Base-by-base conservation (phyloP, 2,329 filamentous ascomycete genomes). In the Xylariaceae sp. region DNA sequence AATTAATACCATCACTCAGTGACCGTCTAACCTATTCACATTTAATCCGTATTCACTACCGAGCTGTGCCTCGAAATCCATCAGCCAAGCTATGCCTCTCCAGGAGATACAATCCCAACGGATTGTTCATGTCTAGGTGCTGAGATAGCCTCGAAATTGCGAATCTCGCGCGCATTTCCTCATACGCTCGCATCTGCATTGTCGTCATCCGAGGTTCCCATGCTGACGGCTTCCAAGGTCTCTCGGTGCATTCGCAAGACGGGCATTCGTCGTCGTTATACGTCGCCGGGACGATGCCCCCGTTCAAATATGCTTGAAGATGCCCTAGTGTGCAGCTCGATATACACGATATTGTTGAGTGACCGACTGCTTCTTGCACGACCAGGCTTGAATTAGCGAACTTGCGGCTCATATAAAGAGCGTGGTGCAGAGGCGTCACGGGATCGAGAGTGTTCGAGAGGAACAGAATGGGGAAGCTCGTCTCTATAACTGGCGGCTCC, bases 391-490 rank as follows among this genome's bases (percentile, higher is more conserved):
- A 70, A 49, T 68, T 67, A 5, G 69, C 64, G 59, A 77, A 77
- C 60, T 72, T 71, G 34, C 67, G 69, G 30, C 74, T 70, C 74
- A 75, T 76, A 17, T 71, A 70, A 18, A 78, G 71, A 1, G 77
- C 80, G 48, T 77, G 76, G 49, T 67, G 64, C 4, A 86, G 70
- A 2, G 83, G 83, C 0, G 84, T 86, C 15, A 86, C 82, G 0
- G 83, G 83, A 58, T 87, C 84, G 11, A 80, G 75, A 0, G 78
- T 80, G 65, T 82, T 85, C 42, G 78, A 80, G 10, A 85, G 72
- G 66, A 84, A 82, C 5, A 87, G 74, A 37, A 87, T 73, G 0
- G 84, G 84, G 62, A 82, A 77, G 4, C 76, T 73, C 4, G 79
- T 83, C 30, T 76, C 73, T 61, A 74, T 73, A 13, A 67, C 68